Evolutionary conservation across 495 filamentous ascomycete species (phyloP), one percentile per base, ranked within the genome.

Genomic region (Xanthoparmelia taractica): DNA sequence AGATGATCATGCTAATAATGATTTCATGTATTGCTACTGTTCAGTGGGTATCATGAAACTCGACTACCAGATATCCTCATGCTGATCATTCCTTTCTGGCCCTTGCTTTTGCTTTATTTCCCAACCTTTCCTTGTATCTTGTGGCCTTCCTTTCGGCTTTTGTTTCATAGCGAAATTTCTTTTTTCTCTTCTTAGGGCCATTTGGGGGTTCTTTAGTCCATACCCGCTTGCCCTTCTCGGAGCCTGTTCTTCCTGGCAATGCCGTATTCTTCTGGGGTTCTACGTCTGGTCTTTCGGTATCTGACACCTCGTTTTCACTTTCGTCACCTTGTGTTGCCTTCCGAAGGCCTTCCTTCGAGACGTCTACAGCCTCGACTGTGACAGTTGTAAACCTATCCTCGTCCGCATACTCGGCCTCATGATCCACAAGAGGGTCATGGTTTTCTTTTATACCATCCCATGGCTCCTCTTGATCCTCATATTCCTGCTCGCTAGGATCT

Each of bases 321-420:
- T 80, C 76, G 15, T 82, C 75, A 37, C 73, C 73, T 6, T 74
- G 75, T 31, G 72, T 74, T 6, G 79, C 74, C 67, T 83, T 82
- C 58, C 83, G 73, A 18, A 92, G 70, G 10, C 87, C 89, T 63
- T 89, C 85, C 59, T 83, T 85, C 4, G 89, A 85, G 11, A 93
- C 77, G 68, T 87, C 88, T 71, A 98, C 91, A n/a, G 87, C 87
- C 72, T 96, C 91, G 0, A 98, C 84, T 0, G 90, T 96, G 36
- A 98, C 94, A 5, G 89, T 95, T 23, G 93, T 96, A 70, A 89
- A 95, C 73, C 87, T 88, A 70, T 96, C 93, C 73, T 97, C 94
- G 74, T 98, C 94, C 63, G 96, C 83, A 75, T 96, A 98, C 74
- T 96, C 92, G 60, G 93, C 92, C 69, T 97, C 91, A 67, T 87